Percentiles rank a stretch among this genome's conserved stretches.
These are phyloP conservation scores for Arabidopsis thaliana DNA, from an alignment of 345 rosid genomes.

Conservation along the genomic window DNA sequence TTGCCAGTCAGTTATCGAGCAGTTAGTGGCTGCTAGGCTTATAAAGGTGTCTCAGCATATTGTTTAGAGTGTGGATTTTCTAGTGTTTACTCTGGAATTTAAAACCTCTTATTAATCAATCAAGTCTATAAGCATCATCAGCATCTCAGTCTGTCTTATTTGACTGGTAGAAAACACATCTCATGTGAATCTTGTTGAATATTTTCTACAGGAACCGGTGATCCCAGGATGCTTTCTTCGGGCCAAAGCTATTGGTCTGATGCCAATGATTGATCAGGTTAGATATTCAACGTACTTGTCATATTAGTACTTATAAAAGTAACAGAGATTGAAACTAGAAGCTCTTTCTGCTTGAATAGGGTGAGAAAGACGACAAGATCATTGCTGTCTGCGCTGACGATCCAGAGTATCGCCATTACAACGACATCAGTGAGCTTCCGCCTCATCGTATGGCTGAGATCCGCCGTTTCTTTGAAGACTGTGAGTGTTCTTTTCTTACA, in stretches of 20 bases:
- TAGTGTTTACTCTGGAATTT: not conserved
- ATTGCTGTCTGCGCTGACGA: conserved; percentile 99
- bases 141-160: not conserved
- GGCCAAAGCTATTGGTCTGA: conserved; percentile 96
- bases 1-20: not conserved
- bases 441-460: conserved; percentile 99
- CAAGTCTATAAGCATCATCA: not conserved
- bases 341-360: conserved; percentile 51
- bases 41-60: conserved; percentile 2
- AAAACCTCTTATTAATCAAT: not conserved
- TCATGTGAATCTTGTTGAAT: conserved; percentile 10
- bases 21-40: not conserved
- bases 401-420: conserved; percentile 93
- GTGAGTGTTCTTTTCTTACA: conserved; percentile 50
- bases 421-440: conserved; percentile 89
- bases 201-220: conserved; percentile 81
- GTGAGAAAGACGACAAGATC: conserved; percentile 99
- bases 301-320: not conserved
- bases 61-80: not conserved
- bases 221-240: conserved; percentile 97
- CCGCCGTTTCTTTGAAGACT: conserved; percentile 99
- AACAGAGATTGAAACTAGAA: not conserved
- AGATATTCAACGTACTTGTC: conserved; percentile 27
- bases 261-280: conserved; percentile 99
- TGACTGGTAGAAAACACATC: not conserved